Evolutionary conservation across 768 basidiomycete genomes (phyloP), one percentile per base, ranked within the genome.

Genomic region (Kwoniella bestiolae): DNA sequence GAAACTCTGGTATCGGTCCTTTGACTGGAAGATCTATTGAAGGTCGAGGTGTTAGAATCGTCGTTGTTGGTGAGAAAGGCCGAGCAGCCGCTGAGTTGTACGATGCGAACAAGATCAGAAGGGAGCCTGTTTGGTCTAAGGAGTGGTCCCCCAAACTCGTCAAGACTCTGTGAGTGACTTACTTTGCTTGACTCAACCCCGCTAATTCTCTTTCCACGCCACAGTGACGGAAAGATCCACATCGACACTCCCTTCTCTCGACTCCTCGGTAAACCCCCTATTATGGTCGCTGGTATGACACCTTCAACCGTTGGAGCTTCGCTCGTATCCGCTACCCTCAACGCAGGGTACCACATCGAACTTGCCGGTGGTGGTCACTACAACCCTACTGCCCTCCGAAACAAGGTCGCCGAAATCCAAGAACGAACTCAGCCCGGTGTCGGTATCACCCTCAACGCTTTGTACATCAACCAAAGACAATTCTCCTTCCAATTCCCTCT

Each of bases 241-340:
- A 85, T 99, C 73, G 94, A 99, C 81, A 97, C 95, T 0, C 90
- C 93, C 3, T 95, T 97, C 86, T 95, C 95, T 55, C 91, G 96
- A 65, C 86, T 99, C 47, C 82, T 99, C 46, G 92, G 93, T 73
- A 99, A 98, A 83, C 89, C 96, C 3, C 96, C 96, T 34, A 90
- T 99, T 82, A 98, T 98, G 96, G 94, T 99, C 41, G 95, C 94
- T 53, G 96, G 96, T 65, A 98, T 99, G 96, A 99, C 96, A 0
- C 96, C 96, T 0, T 90, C 90, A 1, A 99, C 96, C 32, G 96
- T 99, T 70, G 90, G 94, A 79, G 90, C 90, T 32, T 94, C 94
- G 18, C 95, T 98, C 80, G 94, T 97, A 75, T 89, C 89, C 65
- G 94, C 96, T 7, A 86, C 95, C 50, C 88, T 96, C 71, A 86